Evolutionary conservation across 1,284 basidiomycete species (phyloP).

Genomic region (Irpex lacteus): DNA sequence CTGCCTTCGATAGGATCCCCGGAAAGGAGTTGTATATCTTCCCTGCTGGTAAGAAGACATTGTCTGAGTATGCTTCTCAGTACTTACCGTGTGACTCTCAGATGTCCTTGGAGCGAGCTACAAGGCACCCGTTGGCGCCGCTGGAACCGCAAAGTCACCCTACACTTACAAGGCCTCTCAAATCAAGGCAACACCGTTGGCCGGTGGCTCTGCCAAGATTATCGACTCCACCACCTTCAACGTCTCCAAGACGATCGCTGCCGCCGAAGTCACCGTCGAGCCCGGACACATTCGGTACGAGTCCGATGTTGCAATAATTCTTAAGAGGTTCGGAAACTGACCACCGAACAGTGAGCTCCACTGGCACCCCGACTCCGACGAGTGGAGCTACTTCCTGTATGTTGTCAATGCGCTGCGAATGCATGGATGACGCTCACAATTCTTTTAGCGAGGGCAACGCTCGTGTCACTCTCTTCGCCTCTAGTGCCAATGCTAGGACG

Average conservation of each 20-base stretch:
- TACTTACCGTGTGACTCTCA: slow-evolving; percentile 11
- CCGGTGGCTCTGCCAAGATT: slow-evolving; percentile 60
- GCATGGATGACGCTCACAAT: not conserved
- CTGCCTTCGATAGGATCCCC: slow-evolving; percentile 34
- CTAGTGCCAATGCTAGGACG: slow-evolving; percentile 57
- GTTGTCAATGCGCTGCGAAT: slow-evolving; percentile 13
- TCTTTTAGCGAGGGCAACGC: slow-evolving; percentile 45
- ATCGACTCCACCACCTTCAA: slow-evolving; percentile 50
- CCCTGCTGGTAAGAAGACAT: slow-evolving; percentile 21
- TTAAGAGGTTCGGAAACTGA: not conserved
- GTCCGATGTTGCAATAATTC: not conserved
- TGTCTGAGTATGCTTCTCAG: slow-evolving; percentile 4
- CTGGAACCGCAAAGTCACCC: slow-evolving; percentile 48
- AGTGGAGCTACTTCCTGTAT: slow-evolving; percentile 54
- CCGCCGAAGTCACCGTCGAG: slow-evolving; percentile 61
- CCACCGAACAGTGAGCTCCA: slow-evolving; percentile 37
- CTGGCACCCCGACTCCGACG: slow-evolving; percentile 68
- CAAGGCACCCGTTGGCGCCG: slow-evolving; percentile 41
- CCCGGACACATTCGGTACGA: slow-evolving; percentile 49
- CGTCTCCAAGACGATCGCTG: slow-evolving; percentile 53
- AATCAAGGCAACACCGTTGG: slow-evolving; percentile 43
- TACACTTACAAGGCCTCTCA: slow-evolving; percentile 56
- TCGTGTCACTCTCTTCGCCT: slow-evolving; percentile 62
- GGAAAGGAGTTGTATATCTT: slow-evolving; percentile 38
- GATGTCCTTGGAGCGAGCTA: slow-evolving; percentile 34